Evolutionary conservation across 1,139 yeast species (phyloP).

Genomic region (Meyerozyma smithsonii): DNA sequence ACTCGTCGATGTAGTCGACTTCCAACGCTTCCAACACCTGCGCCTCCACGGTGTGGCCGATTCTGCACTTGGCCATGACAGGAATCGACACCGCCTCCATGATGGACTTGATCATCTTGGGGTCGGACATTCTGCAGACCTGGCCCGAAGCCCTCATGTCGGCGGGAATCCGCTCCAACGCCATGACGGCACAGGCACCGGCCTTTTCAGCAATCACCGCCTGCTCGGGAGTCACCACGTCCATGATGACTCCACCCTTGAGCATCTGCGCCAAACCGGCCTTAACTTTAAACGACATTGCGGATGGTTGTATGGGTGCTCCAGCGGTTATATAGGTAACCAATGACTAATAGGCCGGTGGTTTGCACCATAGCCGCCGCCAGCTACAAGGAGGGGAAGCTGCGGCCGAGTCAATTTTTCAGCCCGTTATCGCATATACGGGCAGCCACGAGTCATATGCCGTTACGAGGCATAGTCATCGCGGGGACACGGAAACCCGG

Average conservation of each 20-base stretch:
- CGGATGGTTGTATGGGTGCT: background rate
- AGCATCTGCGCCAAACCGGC: conserved; percentile 87
- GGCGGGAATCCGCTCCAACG: conserved; percentile 81
- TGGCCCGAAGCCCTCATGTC: conserved; percentile 82
- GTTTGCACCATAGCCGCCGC: background rate
- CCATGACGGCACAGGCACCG: conserved; percentile 92
- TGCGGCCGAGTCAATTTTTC: conserved; percentile 1
- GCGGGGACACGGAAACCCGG: no score
- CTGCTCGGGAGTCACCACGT: conserved; percentile 50
- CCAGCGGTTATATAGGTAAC: background rate
- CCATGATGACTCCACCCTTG: conserved; percentile 59
- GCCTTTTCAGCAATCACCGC: conserved; percentile 70
- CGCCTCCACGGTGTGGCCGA: conserved; percentile 83
- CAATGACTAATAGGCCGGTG: background rate
- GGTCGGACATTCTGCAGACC: conserved; percentile 87
- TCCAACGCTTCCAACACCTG: conserved; percentile 70
- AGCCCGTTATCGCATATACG: conserved; percentile 1
- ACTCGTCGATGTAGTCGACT: conserved; percentile 80
- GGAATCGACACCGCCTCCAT: conserved; percentile 71
- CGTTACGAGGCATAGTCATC: no score
- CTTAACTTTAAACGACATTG: conserved; percentile 60
- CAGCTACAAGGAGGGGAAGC: background rate
- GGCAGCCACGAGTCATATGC: no score
- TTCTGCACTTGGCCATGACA: conserved; percentile 86
- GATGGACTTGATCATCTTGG: conserved; percentile 72